phyloP scores from a whole-genome alignment of 371 early-diverging fungal species.

The Zancudomyces culisetae region DNA sequence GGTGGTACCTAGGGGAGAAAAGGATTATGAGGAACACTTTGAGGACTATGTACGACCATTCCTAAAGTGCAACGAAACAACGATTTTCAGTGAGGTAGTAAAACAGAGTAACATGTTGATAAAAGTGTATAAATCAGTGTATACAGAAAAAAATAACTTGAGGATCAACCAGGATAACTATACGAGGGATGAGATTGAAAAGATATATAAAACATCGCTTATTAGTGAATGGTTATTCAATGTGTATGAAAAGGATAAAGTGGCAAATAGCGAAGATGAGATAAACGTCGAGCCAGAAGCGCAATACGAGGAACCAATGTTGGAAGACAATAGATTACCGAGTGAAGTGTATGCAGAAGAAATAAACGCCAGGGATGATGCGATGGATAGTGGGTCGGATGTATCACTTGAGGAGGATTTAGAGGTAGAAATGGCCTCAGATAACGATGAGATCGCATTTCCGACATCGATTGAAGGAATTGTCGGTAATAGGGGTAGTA shows the following conservation, averaged over 20 bases:
- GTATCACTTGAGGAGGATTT: not conserved
- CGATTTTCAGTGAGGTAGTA: too few species aligned
- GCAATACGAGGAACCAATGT: too few species aligned
- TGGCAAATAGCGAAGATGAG: too few species aligned
- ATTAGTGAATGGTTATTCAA: conserved; percentile 4
- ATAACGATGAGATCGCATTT: not conserved
- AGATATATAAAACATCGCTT: not conserved
- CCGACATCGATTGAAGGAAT: too few species aligned
- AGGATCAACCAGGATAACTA: not conserved
- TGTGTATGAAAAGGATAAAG: too few species aligned
- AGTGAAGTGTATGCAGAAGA: too few species aligned
- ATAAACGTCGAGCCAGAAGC: too few species aligned
- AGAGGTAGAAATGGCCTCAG: not conserved
- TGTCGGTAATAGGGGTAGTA: too few species aligned
- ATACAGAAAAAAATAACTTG: too few species aligned
- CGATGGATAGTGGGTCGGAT: not conserved
- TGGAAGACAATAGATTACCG: too few species aligned
- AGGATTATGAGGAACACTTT: not conserved
- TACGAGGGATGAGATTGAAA: not conserved
- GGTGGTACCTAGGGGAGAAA: not conserved
- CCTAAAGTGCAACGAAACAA: too few species aligned
- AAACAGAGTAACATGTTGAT: not conserved
- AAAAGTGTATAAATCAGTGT: not conserved
- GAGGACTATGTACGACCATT: too few species aligned
- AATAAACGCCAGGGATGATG: not conserved